Evolutionary conservation across 2,329 filamentous ascomycete species (phyloP).

Genomic region (Epichloe bromicola): DNA sequence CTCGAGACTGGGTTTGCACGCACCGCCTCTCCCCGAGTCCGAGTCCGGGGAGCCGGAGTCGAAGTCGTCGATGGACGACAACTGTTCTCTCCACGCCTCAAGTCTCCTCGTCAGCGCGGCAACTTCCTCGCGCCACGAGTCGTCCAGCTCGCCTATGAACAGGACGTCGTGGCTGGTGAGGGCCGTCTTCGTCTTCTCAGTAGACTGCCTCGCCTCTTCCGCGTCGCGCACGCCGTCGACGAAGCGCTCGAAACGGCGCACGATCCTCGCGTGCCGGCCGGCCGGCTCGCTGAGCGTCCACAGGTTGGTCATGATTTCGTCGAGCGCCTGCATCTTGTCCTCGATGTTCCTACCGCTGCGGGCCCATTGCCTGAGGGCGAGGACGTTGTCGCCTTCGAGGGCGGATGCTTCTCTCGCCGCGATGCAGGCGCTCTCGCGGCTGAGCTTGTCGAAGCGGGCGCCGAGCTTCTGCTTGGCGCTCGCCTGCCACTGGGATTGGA

Average conservation of each 20-base stretch:
- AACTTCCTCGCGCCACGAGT: slow-evolving; percentile 46
- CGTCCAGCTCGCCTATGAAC: slow-evolving; percentile 43
- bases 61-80: slow-evolving; percentile 26
- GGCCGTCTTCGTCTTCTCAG: slow-evolving; percentile 15
- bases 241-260: slow-evolving; percentile 49
- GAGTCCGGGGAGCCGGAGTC: slow-evolving; percentile 11
- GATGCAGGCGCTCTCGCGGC: slow-evolving; percentile 20
- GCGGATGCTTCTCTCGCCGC: slow-evolving; percentile 26
- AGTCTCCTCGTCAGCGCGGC: slow-evolving; percentile 38
- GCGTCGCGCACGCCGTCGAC: slow-evolving; percentile 33
- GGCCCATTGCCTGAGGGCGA: slow-evolving; percentile 40
- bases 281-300: slow-evolving; percentile 44
- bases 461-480: slow-evolving; percentile 40
- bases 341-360: slow-evolving; percentile 28
- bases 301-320: slow-evolving; percentile 41
- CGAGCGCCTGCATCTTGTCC: slow-evolving; percentile 44
- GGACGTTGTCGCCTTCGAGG: slow-evolving; percentile 36
- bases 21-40: slow-evolving; percentile 6
- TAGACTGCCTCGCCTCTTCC: slow-evolving; percentile 29
- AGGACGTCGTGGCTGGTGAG: slow-evolving; percentile 18
- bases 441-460: slow-evolving; percentile 29
- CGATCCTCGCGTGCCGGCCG: slow-evolving; percentile 42
- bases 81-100: slow-evolving; percentile 37
- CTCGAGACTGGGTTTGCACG: slow-evolving; percentile 25
- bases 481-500: slow-evolving; percentile 37